Conservation (phyloP, 352 stramenopile genomes). For the Globisporangium rhizosaccharum region DNA sequence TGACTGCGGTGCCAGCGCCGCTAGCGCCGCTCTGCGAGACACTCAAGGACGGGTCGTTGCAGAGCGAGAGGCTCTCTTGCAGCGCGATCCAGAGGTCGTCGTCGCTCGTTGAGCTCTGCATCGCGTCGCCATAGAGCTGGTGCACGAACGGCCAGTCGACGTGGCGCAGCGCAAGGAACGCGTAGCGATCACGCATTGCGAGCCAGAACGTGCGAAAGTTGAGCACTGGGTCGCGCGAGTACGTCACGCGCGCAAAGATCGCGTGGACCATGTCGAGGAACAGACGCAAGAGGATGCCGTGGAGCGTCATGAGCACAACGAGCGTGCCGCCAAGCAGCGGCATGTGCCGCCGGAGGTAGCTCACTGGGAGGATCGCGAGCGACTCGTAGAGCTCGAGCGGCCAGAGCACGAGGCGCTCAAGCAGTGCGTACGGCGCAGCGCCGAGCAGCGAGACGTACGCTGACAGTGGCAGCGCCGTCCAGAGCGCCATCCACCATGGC, state of each 20-base stretch:
- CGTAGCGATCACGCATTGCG: slow-evolving; percentile 65
- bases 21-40: slow-evolving; percentile 24
- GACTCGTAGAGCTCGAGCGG: slow-evolving; percentile 75
- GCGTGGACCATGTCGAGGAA: slow-evolving; percentile 57
- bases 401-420: slow-evolving; percentile 53
- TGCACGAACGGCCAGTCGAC: slow-evolving; percentile 69
- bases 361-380: slow-evolving; percentile 66
- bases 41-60: slow-evolving; percentile 58
- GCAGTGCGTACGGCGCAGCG: slow-evolving; percentile 31
- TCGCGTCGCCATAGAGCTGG: slow-evolving; percentile 63
- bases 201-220: slow-evolving; percentile 77
- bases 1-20: not conserved
- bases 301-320: slow-evolving; percentile 72
- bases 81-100: slow-evolving; percentile 79
- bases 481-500: not conserved
- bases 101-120: slow-evolving; percentile 54
- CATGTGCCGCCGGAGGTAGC: slow-evolving; percentile 69
- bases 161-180: slow-evolving; percentile 36
- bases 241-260: slow-evolving; percentile 66
- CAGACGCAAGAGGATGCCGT: slow-evolving; percentile 64
- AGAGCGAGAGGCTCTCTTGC: slow-evolving; percentile 66
- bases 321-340: slow-evolving; percentile 65
- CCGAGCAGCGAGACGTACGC: slow-evolving; percentile 8
- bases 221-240: slow-evolving; percentile 49
- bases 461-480: not conserved